Evolutionary conservation across 139 green algal species (phyloP), one percentile per base, ranked within the genome.

Genomic region (Penium margaritaceum): DNA sequence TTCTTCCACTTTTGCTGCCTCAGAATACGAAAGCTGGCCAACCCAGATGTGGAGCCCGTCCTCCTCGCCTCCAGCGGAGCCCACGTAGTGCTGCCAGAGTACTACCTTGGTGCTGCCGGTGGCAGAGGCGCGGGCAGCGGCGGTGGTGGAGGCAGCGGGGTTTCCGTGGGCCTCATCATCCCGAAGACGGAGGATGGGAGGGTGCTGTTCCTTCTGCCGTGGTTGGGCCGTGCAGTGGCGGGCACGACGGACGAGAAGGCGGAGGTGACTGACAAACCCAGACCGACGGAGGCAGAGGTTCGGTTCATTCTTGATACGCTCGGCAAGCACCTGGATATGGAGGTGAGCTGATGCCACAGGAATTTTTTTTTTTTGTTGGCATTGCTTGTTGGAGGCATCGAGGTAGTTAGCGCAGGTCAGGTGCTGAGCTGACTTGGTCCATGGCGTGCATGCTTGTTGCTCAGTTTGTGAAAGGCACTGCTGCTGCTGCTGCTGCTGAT

Each of bases 121-220:
- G 41, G 41, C 9, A 51, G 12, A 51, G 41, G 12, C 12, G 41
- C 7, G 12, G 12, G 41, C 41, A 12, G 41, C 41, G 12, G 41
- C 41, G 41, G 41, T 21, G 12, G 41, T 51, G 41, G 41, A 12
- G 9, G 7, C 9, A 83, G n/a, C 86, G 88, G 0, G 66, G 84
- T 33, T 21, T 35, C 73, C 24, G 81, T 88, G 5, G 94, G 94
- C 34, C 86, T 99, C 72, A 97, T 99, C 67, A 89, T 99, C 33
- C 94, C 94, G 54, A 96, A 96, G 77, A 98, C 93, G 60, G 93
- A 73, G 83, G 94, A 99, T 73, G 92, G 92, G 0, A 83, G 94
- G 1, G 90, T 99, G 34, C 85, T 98, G 57, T 99, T 97, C 83
- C 89, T 99, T 89, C 84, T 99, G 57, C 94, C 91, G 9, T 86